Evolutionary conservation across 2,329 filamentous ascomycete species (phyloP).

Genomic region (Calcarisporium arbuscula): DNA sequence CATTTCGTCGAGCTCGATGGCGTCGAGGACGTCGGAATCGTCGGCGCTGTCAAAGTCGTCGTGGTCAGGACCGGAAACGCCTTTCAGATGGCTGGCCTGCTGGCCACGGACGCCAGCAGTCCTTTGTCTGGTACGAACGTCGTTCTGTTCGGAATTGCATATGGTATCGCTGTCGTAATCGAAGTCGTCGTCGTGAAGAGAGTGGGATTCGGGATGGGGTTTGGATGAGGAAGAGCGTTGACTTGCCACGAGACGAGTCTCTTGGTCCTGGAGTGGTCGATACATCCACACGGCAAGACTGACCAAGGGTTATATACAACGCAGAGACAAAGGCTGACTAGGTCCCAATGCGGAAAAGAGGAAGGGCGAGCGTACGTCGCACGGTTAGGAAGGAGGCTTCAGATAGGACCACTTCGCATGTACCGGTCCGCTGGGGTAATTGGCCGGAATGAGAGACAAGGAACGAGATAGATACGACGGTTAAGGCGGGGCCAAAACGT

Average conservation of each 20-base stretch:
- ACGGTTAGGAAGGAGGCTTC: too few relatives aligned
- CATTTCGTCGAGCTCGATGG: slow-evolving; percentile 6
- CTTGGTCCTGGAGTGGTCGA: slow-evolving; percentile 16
- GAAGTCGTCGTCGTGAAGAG: slow-evolving; percentile 14
- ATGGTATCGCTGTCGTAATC: slow-evolving; percentile 18
- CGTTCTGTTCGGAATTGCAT: slow-evolving; percentile 17
- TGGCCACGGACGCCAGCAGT: slow-evolving; percentile 17
- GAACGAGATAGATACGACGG: too few relatives aligned
- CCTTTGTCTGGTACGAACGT: slow-evolving; percentile 16
- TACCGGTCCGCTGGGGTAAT: too few relatives aligned
- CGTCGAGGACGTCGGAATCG: slow-evolving; percentile 1
- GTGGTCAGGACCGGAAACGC: slow-evolving; percentile 21
- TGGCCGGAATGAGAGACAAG: too few relatives aligned
- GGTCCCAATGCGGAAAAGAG: too few relatives aligned
- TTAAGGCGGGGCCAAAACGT: too few relatives aligned
- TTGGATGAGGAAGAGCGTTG: too few relatives aligned
- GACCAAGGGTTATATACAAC: slow-evolving; percentile 1
- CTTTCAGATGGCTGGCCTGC: slow-evolving; percentile 17
- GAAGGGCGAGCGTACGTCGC: too few relatives aligned
- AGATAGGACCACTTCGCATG: too few relatives aligned
- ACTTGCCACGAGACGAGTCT: slow-evolving; percentile 7
- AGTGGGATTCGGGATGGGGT: too few relatives aligned
- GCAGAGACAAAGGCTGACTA: too few relatives aligned
- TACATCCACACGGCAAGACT: slow-evolving; percentile 12
- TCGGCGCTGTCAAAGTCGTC: slow-evolving; percentile 21